These are phyloP conservation scores for Globisporangium viniferum DNA, from an alignment of 352 stramenopile genomes.

Conservation along the genomic window DNA sequence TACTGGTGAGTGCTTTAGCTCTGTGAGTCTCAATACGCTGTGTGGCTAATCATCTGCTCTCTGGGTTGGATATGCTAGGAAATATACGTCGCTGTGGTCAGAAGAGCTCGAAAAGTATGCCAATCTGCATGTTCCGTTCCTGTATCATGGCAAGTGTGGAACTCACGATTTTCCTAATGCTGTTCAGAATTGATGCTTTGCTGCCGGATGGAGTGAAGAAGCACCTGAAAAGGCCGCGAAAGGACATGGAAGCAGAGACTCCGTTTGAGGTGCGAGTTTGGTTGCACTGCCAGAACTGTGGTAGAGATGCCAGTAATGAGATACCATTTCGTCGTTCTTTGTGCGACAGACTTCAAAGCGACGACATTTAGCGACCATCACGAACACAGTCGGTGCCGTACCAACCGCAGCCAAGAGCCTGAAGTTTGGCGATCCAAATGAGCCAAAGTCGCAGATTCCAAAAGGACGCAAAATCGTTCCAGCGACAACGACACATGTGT, in stretches of 20 bases:
- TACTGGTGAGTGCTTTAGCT: slow-evolving; percentile 36
- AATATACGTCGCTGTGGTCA: slow-evolving; percentile 43
- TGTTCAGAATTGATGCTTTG: slow-evolving; percentile 36
- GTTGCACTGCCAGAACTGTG: neutral
- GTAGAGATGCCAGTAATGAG: neutral
- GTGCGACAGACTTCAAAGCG: slow-evolving; percentile 33
- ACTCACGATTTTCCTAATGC: neutral
- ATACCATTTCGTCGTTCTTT: neutral
- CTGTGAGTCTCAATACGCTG: neutral
- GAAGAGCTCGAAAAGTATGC: slow-evolving; percentile 40
- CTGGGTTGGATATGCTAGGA: slow-evolving; percentile 22
- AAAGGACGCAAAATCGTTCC: neutral
- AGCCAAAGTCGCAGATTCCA: slow-evolving; percentile 5
- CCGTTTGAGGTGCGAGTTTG: slow-evolving; percentile 31
- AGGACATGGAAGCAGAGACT: slow-evolving; percentile 26
- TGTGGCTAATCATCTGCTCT: neutral
- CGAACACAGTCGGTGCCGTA: slow-evolving; percentile 35
- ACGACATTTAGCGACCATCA: slow-evolving; percentile 57
- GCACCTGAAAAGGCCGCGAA: slow-evolving; percentile 50
- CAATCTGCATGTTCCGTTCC: neutral
- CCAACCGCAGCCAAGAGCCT: slow-evolving; percentile 25
- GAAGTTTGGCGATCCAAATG: slow-evolving; percentile 20
- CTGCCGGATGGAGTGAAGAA: slow-evolving; percentile 58
- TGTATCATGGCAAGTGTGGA: neutral
- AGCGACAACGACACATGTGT: neutral